Base-by-base conservation (phyloP, 2,329 filamentous ascomycete species). In the Sclerotinia minor region DNA sequence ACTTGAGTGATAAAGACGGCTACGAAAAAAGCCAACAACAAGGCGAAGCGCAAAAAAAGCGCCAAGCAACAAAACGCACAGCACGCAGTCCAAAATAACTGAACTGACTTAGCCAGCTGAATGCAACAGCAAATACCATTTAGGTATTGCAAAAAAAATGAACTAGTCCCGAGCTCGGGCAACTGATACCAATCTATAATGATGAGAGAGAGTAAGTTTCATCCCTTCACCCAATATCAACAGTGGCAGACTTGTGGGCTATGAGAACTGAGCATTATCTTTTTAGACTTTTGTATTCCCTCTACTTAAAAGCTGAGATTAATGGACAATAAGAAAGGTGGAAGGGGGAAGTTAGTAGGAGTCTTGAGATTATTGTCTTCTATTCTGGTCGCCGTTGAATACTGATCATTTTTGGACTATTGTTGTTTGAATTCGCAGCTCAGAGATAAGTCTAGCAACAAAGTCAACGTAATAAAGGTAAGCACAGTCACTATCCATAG, bases 301-400 rank as follows among this genome's bases (percentile, higher is more conserved):
- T n/a, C 5, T 5, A 15, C 7, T 6, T 24, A 1, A 5, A 8
- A 21, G 2, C 1, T 38, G 21, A 7, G 11, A 1, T 24, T 5
- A 1, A 4, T 24, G 2, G 5, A 1, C 11, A 2, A 5, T 11
- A 13, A 19, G 38, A 9, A 9, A 17, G 38, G 13, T 26, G 1
- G 38, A 26, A 5, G 6, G 35, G 17, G 41, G 19, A 5, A 17
- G 3, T 19, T 0, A 11, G 13, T 9, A 3, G 17, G 15, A 17
- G 1, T 19, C 26, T 54, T 54, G 8, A n/a, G 19, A 35, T n/a
- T 13, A 19, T 38, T 38, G 0, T 38, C 11, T n/a, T 55, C 15
- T 1, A 7, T 15, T 38, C 35, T 38, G 9, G 29, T 38, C 21
- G 29, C n/a, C 53, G 19, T 9, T 11, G 3, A 32, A 53, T 9